A percentile compares a stretch with the other conserved stretches of the same genome.
phyloP scores from a whole-genome alignment of 768 basidiomycete genomes.

The Russula earlei region DNA sequence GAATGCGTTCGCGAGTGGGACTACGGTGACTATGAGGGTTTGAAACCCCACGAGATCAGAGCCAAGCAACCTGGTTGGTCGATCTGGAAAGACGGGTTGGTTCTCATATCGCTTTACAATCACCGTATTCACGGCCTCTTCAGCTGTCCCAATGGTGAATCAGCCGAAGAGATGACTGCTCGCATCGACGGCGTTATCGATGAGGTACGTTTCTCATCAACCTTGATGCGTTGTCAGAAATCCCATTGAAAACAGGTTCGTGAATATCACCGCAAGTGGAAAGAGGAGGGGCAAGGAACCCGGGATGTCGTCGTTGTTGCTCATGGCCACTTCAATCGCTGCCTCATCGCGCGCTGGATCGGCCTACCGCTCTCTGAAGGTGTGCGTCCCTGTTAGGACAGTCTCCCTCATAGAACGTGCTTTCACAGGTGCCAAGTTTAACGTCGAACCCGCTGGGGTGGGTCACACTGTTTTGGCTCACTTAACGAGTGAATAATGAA shows the following conservation, averaged over 20 bases:
- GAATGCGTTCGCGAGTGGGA: conserved; percentile 81
- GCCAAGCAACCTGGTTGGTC: conserved; percentile 50
- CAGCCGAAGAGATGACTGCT: conserved; percentile 62
- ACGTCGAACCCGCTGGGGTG: conserved; percentile 19
- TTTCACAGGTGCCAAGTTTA: conserved; percentile 11
- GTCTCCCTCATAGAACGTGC: conserved; percentile 1
- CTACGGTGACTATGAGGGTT: conserved; percentile 85
- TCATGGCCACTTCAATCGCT: conserved; percentile 77
- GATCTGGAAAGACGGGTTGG: conserved; percentile 83
- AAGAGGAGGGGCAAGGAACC: conserved; percentile 53
- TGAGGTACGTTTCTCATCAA: conserved; percentile 37
- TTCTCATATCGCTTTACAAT: neutral
- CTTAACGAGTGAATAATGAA: neutral
- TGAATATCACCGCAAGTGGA: conserved; percentile 60
- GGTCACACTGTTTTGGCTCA: conserved; percentile 3
- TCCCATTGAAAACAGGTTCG: conserved; percentile 46
- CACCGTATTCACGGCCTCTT: neutral
- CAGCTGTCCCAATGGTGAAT: conserved; percentile 87
- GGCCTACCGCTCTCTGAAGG: conserved; percentile 52
- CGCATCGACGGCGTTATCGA: conserved; percentile 71
- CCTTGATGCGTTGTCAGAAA: neutral
- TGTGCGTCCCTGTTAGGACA: conserved; percentile 20
- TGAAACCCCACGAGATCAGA: conserved; percentile 69
- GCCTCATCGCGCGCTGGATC: conserved; percentile 78
- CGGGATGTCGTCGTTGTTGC: conserved; percentile 85